Conservation (phyloP, 805 yeast genomes). For the Ogataea ramenticola region DNA sequence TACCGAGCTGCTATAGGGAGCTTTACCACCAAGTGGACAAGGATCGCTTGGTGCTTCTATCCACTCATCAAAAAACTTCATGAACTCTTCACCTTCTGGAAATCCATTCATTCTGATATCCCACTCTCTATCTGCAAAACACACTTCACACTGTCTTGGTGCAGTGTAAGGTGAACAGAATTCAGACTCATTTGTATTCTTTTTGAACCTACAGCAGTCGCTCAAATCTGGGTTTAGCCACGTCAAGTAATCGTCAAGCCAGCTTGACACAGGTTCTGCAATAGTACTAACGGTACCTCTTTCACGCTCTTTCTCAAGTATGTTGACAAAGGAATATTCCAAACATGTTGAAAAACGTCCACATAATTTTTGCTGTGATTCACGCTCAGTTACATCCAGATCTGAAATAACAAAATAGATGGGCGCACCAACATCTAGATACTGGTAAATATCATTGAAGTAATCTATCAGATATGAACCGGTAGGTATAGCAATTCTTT, state of each 20-base stretch:
- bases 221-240: conserved; percentile 85
- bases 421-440: conserved; percentile 87
- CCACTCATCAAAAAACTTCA: conserved; percentile 74
- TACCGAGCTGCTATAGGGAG: conserved; percentile 70
- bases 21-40: conserved; percentile 94
- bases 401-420: conserved; percentile 75
- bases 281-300: conserved; percentile 59
- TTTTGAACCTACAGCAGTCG: conserved; percentile 74
- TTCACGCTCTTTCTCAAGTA: conserved; percentile 77
- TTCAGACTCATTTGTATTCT: conserved; percentile 38
- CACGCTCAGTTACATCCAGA: conserved; percentile 52
- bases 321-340: conserved; percentile 68
- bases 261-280: conserved; percentile 77
- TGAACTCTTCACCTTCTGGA: conserved; percentile 65
- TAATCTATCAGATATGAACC: conserved; percentile 78
- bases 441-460: conserved; percentile 66
- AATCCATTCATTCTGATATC: conserved; percentile 71
- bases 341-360: conserved; percentile 85
- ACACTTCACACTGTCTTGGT: conserved; percentile 63
- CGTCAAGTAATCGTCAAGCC: conserved; percentile 87
- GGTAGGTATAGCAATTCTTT: conserved; percentile 77
- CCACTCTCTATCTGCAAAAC: conserved; percentile 62
- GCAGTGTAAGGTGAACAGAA: conserved; percentile 65
- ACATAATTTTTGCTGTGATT: conserved; percentile 68
- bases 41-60: conserved; percentile 74